Evolutionary conservation across 2,329 filamentous ascomycete genomes (phyloP).

Genomic region (Fusarium xylarioides): DNA sequence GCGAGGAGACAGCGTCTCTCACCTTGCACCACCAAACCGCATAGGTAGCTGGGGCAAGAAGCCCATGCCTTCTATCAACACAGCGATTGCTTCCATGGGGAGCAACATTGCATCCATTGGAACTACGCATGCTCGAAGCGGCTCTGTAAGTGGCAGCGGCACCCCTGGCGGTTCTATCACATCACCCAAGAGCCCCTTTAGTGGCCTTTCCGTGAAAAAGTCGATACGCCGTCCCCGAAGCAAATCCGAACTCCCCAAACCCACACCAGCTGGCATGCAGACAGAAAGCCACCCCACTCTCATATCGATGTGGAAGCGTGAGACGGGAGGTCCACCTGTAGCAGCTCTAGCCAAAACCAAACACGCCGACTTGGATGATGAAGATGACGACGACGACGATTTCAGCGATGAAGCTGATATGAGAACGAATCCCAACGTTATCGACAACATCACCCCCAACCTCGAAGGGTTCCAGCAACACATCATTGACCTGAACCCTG

Average conservation of each 20-base stretch:
- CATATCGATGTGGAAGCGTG: slow-evolving; percentile 59
- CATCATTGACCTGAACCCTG: slow-evolving; percentile 77
- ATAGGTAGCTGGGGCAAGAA: slow-evolving; percentile 63
- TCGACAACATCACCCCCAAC: slow-evolving; percentile 76
- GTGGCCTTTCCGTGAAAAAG: slow-evolving; percentile 56
- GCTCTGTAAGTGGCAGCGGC: slow-evolving; percentile 68
- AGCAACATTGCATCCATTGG: slow-evolving; percentile 65
- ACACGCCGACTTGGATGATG: slow-evolving; percentile 50
- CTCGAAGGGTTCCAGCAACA: slow-evolving; percentile 80
- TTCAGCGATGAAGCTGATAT: slow-evolving; percentile 66
- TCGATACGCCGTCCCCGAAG: slow-evolving; percentile 64
- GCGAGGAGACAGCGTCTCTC: slow-evolving; percentile 55
- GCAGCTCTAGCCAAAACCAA: slow-evolving; percentile 53
- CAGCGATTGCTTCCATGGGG: slow-evolving; percentile 64
- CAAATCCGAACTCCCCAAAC: slow-evolving; percentile 62
- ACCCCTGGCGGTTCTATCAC: slow-evolving; percentile 59
- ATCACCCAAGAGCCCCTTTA: slow-evolving; percentile 63
- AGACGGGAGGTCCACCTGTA: slow-evolving; percentile 63
- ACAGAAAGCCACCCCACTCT: slow-evolving; percentile 56
- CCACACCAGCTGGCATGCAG: slow-evolving; percentile 41
- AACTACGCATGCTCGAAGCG: slow-evolving; percentile 64
- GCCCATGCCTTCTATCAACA: slow-evolving; percentile 65
- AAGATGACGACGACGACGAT: slow-evolving; percentile 66
- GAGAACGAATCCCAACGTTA: slow-evolving; percentile 69
- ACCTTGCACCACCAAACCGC: slow-evolving; percentile 61